phyloP scores from a whole-genome alignment of 139 green algal species.

The Edaphochlamys debaryana region DNA sequence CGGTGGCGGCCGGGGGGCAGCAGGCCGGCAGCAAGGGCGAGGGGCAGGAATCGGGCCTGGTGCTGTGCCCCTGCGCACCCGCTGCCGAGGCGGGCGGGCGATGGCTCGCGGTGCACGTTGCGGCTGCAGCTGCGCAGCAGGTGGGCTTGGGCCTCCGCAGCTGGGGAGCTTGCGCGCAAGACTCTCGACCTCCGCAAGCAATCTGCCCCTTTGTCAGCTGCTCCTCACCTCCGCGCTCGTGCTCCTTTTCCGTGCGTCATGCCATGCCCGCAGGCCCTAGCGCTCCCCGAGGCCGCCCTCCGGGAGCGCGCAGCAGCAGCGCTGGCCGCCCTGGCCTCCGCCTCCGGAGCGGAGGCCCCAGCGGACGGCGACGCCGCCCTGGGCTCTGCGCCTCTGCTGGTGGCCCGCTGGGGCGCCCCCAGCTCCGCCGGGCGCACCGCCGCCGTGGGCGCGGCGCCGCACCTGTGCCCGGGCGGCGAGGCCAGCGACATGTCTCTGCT shows the following conservation, averaged over 20 bases:
- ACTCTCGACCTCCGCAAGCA: no score
- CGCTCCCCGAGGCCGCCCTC: background rate
- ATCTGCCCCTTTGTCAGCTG: no score
- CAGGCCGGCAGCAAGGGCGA: background rate
- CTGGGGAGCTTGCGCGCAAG: no score
- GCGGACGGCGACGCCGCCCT: background rate
- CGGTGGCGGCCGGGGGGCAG: background rate
- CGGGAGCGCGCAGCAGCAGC: background rate
- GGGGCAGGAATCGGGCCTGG: background rate
- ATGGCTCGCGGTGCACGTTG: conserved; percentile 1
- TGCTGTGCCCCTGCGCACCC: conserved; percentile 24
- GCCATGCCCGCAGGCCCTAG: background rate
- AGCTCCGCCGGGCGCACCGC: no score
- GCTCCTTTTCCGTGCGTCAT: no score
- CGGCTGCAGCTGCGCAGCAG: background rate
- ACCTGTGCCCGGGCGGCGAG: background rate
- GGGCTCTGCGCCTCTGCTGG: background rate
- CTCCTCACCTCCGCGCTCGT: background rate
- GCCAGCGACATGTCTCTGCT: conserved; percentile 27
- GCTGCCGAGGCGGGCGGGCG: background rate
- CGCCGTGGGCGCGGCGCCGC: no score
- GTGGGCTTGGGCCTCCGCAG: no score
- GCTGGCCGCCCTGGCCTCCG: background rate
- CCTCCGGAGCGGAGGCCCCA: background rate
- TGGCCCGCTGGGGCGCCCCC: background rate